Evolutionary conservation across 345 rosid genomes (phyloP).

Genomic region (Melaleuca quinquenervia): DNA sequence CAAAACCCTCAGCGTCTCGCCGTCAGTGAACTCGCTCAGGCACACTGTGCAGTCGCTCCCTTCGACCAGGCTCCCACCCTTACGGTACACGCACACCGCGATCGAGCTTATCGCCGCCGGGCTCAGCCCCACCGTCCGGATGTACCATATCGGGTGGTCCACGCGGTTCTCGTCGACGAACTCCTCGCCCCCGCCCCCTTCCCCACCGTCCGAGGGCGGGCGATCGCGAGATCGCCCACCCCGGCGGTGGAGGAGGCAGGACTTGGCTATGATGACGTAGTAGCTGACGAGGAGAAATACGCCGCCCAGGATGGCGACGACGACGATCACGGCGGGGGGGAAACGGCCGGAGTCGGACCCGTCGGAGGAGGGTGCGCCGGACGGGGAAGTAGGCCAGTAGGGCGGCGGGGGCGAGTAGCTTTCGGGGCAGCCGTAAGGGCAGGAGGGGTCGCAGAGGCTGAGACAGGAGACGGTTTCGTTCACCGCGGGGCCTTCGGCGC

Average conservation of each 20-base stretch:
- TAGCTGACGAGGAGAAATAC: conserved; percentile 25
- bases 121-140: conserved; percentile 57
- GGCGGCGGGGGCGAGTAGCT: not conserved
- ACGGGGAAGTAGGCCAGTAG: not conserved
- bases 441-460: not conserved
- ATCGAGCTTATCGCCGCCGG: conserved; percentile 62
- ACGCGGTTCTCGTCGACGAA: conserved; percentile 28
- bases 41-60: conserved; percentile 2
- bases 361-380: accelerated
- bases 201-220: not conserved
- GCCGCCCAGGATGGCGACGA: conserved; percentile 20
- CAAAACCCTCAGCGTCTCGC: conserved; percentile 54
- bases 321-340: conserved; percentile 19
- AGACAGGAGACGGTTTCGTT: not conserved
- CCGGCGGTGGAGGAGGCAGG: conserved; percentile 11
- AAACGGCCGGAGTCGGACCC: not conserved
- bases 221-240: not conserved
- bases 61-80: conserved; percentile 59
- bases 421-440: not conserved
- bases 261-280: conserved; percentile 24
- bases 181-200: conserved; percentile 14
- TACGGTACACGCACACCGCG: conserved; percentile 43
- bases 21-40: conserved; percentile 55
- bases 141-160: conserved; percentile 68
- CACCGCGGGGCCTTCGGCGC: not conserved